Conservation (phyloP, 306 rosid genomes). For the Begonia loranthoides region DNA sequence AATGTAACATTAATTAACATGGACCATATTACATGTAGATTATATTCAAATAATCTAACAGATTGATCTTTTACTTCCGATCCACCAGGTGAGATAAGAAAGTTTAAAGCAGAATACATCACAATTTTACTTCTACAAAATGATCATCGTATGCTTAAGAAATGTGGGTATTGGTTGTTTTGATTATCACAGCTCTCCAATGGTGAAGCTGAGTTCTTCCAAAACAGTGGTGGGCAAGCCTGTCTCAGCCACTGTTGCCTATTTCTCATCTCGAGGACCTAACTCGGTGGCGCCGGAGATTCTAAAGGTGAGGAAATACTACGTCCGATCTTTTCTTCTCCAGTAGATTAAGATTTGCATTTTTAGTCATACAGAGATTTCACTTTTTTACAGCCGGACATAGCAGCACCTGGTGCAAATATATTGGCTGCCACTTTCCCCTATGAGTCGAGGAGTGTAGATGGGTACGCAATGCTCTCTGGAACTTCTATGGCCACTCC, state of each 20-base stretch:
- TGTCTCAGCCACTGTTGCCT: constrained; percentile 4
- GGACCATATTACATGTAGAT: too few relatives aligned
- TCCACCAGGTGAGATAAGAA: constrained; percentile 4
- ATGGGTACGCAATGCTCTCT: constrained; percentile 10
- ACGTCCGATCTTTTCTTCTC: too few relatives aligned
- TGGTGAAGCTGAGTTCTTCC: constrained; percentile 1
- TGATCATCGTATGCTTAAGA: not conserved
- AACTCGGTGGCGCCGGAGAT: constrained; percentile 6
- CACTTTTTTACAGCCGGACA: constrained; percentile 14
- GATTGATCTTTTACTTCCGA: not conserved
- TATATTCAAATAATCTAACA: too few relatives aligned
- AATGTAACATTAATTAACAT: too few relatives aligned
- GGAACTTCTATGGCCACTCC: constrained; percentile 30
- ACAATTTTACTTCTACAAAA: not conserved
- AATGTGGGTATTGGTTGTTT: not conserved
- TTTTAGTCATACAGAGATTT: not conserved
- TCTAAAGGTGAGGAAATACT: constrained; percentile 2
- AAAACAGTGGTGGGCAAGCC: not conserved
- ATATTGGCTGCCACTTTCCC: constrained; percentile 20
- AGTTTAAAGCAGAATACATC: not conserved
- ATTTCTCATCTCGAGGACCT: constrained; percentile 8
- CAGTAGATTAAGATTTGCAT: not conserved
- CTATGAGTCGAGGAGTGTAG: not conserved
- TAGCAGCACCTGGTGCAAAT: constrained; percentile 25
- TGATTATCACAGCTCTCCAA: constrained; percentile 3